A percentile compares a stretch with the other conserved stretches of the same genome.
Conservation (phyloP, 2,329 filamentous ascomycete genomes). For the Nigrospora osmanthi region DNA sequence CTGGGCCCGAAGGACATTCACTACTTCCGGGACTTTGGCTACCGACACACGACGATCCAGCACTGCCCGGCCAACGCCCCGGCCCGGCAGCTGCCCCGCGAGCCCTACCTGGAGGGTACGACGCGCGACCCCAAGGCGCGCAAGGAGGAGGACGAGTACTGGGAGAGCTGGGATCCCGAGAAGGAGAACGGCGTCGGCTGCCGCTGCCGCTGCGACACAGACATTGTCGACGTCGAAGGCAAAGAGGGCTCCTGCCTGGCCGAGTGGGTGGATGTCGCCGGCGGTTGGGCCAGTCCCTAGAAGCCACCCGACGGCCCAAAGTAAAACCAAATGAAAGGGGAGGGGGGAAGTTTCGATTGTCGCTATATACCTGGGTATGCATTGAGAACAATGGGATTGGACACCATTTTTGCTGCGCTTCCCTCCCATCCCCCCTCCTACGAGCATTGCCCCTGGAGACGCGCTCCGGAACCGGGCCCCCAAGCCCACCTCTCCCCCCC, state of each 20-base stretch:
- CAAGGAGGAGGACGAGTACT: slow-evolving; percentile 90
- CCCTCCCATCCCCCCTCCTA: too few relatives aligned
- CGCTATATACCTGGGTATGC: too few relatives aligned
- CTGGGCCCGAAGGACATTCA: slow-evolving; percentile 79
- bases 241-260: slow-evolving; percentile 92
- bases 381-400: too few relatives aligned
- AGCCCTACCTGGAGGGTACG: slow-evolving; percentile 75
- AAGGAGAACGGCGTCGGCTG: slow-evolving; percentile 97
- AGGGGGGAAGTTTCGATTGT: too few relatives aligned
- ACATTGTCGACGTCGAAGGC: slow-evolving; percentile 95
- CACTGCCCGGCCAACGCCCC: slow-evolving; percentile 97
- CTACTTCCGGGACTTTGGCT: slow-evolving; percentile 98
- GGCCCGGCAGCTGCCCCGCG: slow-evolving; percentile 71
- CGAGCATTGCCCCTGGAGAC: too few relatives aligned
- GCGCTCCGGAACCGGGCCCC: too few relatives aligned
- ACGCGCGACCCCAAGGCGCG: slow-evolving; percentile 76
- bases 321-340: too few relatives aligned
- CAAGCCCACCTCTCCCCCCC: too few relatives aligned
- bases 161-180: slow-evolving; percentile 77
- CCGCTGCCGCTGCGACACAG: slow-evolving; percentile 91
- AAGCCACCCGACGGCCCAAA: too few relatives aligned
- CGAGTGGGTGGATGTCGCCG: slow-evolving; percentile 96
- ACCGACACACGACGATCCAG: slow-evolving; percentile 96
- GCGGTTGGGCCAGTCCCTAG: slow-evolving; percentile 63
- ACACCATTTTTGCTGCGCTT: too few relatives aligned